Conservation (phyloP, 345 rosid species). For the Combretum micranthum region DNA sequence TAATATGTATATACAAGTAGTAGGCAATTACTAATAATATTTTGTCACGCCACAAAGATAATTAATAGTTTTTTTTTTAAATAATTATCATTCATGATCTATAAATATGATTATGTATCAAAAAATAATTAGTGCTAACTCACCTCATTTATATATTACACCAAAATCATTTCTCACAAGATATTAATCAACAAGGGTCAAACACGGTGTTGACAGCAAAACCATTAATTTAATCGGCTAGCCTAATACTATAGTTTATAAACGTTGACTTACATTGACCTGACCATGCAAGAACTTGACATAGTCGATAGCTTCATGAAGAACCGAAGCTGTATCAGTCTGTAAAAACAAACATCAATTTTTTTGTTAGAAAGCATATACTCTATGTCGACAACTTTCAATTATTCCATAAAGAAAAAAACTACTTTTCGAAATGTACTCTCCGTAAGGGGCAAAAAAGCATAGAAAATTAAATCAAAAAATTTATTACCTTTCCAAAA, state of each 20-base stretch:
- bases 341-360: constrained; percentile 17
- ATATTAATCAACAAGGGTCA: too few relatives aligned
- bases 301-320: constrained; percentile 82
- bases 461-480: constrained; percentile 3
- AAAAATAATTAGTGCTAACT: too few relatives aligned
- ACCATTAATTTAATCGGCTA: too few relatives aligned
- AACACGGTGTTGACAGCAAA: too few relatives aligned
- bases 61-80: too few relatives aligned
- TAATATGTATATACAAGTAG: too few relatives aligned
- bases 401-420: constrained; percentile 6
- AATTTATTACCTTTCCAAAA: constrained; percentile 81
- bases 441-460: neutral
- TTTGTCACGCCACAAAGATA: too few relatives aligned
- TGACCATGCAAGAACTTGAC: constrained; percentile 84
- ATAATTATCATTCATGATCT: too few relatives aligned
- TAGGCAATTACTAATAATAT: too few relatives aligned
- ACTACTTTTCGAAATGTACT: neutral
- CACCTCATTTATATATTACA: too few relatives aligned
- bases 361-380: constrained; percentile 4
- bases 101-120: too few relatives aligned
- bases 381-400: constrained; percentile 8
- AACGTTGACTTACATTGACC: constrained; percentile 40
- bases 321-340: constrained; percentile 99
- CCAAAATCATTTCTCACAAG: too few relatives aligned
- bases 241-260: neutral